Evolutionary conservation across 169 alveolate genomes (phyloP).

Genomic region (Babesia bovis): DNA sequence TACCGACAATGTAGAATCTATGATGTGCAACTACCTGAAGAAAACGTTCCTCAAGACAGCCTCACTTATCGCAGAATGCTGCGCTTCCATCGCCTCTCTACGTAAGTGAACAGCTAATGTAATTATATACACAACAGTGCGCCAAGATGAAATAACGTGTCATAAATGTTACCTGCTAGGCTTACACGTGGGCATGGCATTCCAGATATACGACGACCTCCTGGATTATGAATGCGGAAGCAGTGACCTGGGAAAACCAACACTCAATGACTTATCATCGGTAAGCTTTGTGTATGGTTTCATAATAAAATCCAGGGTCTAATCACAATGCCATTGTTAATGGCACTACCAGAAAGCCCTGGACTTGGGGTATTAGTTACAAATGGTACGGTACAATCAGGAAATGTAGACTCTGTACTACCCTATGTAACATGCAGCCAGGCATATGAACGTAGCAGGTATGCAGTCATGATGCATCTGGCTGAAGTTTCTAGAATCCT

Average conservation of each 20-base stretch:
- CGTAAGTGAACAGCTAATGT: constrained; percentile 12
- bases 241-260: constrained; percentile 78
- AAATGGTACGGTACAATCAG: constrained; percentile 1
- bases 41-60: constrained; percentile 77
- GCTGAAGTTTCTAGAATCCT: constrained; percentile 11
- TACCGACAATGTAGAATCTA: constrained; percentile 5
- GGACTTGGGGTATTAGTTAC: constrained; percentile 7
- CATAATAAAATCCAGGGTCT: constrained; percentile 19
- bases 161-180: constrained; percentile 77
- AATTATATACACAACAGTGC: neutral
- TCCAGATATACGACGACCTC: constrained; percentile 85
- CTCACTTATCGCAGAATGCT: constrained; percentile 66
- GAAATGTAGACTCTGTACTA: constrained; percentile 18
- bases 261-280: constrained; percentile 75
- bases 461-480: constrained; percentile 42
- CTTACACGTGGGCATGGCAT: constrained; percentile 86
- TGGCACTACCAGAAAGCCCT: constrained; percentile 27
- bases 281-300: constrained; percentile 1
- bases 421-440: neutral
- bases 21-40: constrained; percentile 58
- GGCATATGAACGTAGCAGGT: constrained; percentile 32
- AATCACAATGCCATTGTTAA: constrained; percentile 30
- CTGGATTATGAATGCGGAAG: constrained; percentile 74
- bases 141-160: constrained; percentile 38
- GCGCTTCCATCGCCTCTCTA: constrained; percentile 47